A percentile compares a stretch with the other conserved stretches of the same genome.
Evolutionary conservation across 495 filamentous ascomycete species (phyloP).

Genomic region (Sordaria brevicollis): DNA sequence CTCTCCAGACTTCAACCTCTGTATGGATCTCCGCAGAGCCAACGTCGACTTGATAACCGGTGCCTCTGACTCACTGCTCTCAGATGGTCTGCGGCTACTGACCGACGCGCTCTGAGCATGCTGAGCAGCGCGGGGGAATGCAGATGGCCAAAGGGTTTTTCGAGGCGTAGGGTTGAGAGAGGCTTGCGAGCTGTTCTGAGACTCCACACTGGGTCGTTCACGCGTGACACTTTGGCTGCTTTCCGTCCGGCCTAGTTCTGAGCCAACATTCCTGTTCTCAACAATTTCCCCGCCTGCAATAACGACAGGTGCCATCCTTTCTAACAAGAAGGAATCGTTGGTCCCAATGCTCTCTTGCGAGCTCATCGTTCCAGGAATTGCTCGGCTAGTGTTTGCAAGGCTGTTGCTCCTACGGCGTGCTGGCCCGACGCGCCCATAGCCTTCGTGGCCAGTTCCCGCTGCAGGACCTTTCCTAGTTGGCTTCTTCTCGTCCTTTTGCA

Average conservation of each 20-base stretch:
- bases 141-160: conserved; percentile 41
- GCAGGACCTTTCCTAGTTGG: conserved; percentile 65
- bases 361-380: conserved; percentile 34
- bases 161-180: conserved; percentile 31
- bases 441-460: conserved; percentile 93
- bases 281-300: conserved; percentile 65
- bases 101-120: conserved; percentile 11
- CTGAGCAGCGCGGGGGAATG: conserved; percentile 26
- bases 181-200: conserved; percentile 29
- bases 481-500: conserved; percentile 45
- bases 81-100: conserved; percentile 31
- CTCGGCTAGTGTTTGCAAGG: conserved; percentile 31
- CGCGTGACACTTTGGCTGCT: conserved; percentile 49
- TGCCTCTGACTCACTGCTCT: conserved; percentile 42
- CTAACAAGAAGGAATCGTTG: conserved; percentile 48
- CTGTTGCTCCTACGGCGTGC: conserved; percentile 51
- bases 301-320: conserved; percentile 77
- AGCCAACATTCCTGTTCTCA: conserved; percentile 46
- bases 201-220: conserved; percentile 41
- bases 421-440: conserved; percentile 67
- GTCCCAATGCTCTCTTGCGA: conserved; percentile 39
- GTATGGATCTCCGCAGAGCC: conserved; percentile 42
- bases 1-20: conserved; percentile 31
- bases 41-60: conserved; percentile 32
- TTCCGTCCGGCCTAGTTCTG: conserved; percentile 47